phyloP scores from a whole-genome alignment of 768 basidiomycete species.

The Cubamyces sp. region DNA sequence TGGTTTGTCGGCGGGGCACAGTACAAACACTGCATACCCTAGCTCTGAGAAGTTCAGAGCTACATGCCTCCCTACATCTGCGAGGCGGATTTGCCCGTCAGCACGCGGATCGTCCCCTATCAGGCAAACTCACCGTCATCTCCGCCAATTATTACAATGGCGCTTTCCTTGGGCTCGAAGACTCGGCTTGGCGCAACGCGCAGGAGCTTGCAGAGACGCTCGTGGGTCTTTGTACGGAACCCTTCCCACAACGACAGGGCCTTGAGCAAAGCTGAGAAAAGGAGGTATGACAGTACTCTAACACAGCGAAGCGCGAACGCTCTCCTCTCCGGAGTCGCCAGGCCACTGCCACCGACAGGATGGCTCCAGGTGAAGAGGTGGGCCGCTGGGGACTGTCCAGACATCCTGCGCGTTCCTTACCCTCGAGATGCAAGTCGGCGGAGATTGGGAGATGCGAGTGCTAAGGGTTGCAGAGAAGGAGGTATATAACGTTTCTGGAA shows the following conservation, averaged over 20 bases:
- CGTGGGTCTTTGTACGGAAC: constrained; percentile 16
- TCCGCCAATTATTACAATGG: constrained; percentile 36
- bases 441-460: constrained; percentile 16
- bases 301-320: constrained; percentile 8
- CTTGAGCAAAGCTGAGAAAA: constrained; percentile 20
- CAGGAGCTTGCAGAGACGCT: constrained; percentile 20
- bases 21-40: constrained; percentile 40
- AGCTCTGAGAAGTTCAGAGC: constrained; percentile 38
- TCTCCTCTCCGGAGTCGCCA: constrained; percentile 2
- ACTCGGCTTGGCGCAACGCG: constrained; percentile 30
- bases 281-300: constrained; percentile 17
- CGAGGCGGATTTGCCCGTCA: constrained; percentile 14
- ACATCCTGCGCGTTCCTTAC: background rate
- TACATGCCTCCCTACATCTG: constrained; percentile 36
- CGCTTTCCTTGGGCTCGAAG: constrained; percentile 33
- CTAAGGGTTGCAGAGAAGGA: constrained; percentile 19
- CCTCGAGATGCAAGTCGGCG: constrained; percentile 11
- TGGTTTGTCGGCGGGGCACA: constrained; percentile 30
- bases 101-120: constrained; percentile 13
- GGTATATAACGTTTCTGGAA: constrained; percentile 1
- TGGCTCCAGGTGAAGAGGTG: background rate
- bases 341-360: background rate
- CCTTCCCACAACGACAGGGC: constrained; percentile 22
- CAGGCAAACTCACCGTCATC: constrained; percentile 30
- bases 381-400: background rate